phyloP scores from a whole-genome alignment of 2,329 filamentous ascomycete genomes.

The Fusarium mangiferae region DNA sequence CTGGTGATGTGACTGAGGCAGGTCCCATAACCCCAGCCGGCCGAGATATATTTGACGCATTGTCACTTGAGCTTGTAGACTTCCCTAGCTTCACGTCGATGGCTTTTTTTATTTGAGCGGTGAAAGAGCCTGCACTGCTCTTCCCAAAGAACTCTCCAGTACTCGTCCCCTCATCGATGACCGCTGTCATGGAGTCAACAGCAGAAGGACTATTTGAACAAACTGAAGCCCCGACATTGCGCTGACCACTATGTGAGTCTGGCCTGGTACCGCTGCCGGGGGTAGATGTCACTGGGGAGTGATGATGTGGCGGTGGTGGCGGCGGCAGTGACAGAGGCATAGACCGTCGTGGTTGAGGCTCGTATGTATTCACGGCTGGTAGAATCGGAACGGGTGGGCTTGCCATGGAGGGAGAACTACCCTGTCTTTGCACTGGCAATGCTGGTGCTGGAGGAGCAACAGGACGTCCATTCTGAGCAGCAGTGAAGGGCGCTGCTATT shows the following conservation, averaged over 20 bases:
- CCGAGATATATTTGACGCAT: neutral
- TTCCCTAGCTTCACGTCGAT: slow-evolving; percentile 49
- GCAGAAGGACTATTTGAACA: slow-evolving; percentile 46
- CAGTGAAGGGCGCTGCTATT: neutral
- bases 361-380: neutral
- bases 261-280: slow-evolving; percentile 17
- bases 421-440: neutral
- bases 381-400: neutral
- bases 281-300: slow-evolving; percentile 19
- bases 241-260: neutral
- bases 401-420: neutral
- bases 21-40: neutral
- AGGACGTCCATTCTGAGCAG: neutral
- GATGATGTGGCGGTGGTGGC: slow-evolving; percentile 7
- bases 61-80: neutral
- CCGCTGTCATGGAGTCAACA: slow-evolving; percentile 58
- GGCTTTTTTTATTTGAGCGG: slow-evolving; percentile 57
- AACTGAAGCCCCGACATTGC: slow-evolving; percentile 23
- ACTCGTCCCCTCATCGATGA: slow-evolving; percentile 53
- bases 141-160: slow-evolving; percentile 58
- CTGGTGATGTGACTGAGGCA: slow-evolving; percentile 26
- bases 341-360: neutral
- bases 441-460: neutral
- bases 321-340: neutral
- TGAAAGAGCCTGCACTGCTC: slow-evolving; percentile 59